A percentile compares a stretch with the other conserved stretches of the same genome.
Conservation (phyloP, 257 asterid species). For the Verbena officinalis region DNA sequence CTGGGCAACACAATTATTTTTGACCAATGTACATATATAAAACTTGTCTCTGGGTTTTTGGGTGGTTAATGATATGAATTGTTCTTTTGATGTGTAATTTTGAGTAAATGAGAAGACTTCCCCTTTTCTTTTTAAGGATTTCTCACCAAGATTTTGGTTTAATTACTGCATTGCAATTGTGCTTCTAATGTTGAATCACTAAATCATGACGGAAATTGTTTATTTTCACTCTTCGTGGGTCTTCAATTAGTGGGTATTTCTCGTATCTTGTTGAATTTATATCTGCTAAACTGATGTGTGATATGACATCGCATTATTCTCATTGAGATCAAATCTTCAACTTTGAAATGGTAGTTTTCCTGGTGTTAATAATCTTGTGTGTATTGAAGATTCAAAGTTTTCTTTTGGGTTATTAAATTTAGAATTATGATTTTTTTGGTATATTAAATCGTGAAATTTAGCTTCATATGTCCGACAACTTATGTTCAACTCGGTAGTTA, state of each 20-base stretch:
- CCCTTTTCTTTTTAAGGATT: constrained; percentile 13
- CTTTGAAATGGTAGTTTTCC: background rate
- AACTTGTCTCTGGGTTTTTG: background rate
- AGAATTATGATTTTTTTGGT: background rate
- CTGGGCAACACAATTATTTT: no score
- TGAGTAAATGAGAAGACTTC: background rate
- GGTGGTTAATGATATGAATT: constrained; percentile 18
- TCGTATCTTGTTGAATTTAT: background rate
- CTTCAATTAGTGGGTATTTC: background rate
- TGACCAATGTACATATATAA: no score
- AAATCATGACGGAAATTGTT: background rate
- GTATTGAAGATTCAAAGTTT: background rate
- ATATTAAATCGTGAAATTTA: constrained; percentile 11
- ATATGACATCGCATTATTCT: background rate
- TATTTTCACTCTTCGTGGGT: no score
- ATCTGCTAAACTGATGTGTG: background rate
- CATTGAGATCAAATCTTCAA: constrained; percentile 1
- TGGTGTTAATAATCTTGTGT: background rate
- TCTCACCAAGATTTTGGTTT: background rate
- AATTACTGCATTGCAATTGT: background rate
- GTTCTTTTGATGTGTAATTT: background rate
- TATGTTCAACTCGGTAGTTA: background rate
- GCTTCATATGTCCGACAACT: background rate
- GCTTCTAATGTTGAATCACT: constrained; percentile 3
- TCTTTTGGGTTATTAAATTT: background rate